phyloP scores from a whole-genome alignment of 495 filamentous ascomycete species.

The Daldinia grandis region DNA sequence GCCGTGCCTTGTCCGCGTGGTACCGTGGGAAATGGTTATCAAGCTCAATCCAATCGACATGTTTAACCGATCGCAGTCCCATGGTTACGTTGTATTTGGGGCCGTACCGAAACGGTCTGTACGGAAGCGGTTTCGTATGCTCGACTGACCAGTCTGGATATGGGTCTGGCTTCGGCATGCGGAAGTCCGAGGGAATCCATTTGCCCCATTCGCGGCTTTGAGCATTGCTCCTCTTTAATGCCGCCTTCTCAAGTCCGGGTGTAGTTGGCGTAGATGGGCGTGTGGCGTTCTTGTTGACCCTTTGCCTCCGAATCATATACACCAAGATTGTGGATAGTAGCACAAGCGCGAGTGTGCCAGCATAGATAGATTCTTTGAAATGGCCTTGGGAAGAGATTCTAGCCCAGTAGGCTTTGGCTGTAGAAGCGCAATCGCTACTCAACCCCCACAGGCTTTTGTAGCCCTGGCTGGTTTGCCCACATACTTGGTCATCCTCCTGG shows the following conservation, averaged over 20 bases:
- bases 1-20: conserved; percentile 75
- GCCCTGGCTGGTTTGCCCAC: conserved; percentile 4
- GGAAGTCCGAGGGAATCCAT: conserved; percentile 77
- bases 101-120: conserved; percentile 85
- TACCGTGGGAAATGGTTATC: conserved; percentile 83
- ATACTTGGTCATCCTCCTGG: conserved; percentile 7
- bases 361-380: conserved; percentile 7
- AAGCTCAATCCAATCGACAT: conserved; percentile 88
- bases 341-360: conserved; percentile 21
- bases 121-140: conserved; percentile 78
- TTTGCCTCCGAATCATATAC: conserved; percentile 30
- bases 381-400: conserved; percentile 1
- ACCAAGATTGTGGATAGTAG: conserved; percentile 20
- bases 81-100: conserved; percentile 78
- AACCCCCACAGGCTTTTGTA: conserved; percentile 15
- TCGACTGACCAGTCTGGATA: conserved; percentile 76
- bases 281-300: conserved; percentile 6
- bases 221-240: conserved; percentile 8
- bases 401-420: conserved; percentile 12
- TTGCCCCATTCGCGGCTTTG: conserved; percentile 53
- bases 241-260: conserved; percentile 33
- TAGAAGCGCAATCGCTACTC: conserved; percentile 4
- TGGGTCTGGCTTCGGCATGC: conserved; percentile 69
- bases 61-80: conserved; percentile 80
- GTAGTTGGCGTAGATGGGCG: conserved; percentile 39